Conservation (phyloP, 163 green algal species). For the Chlorella variabilis region DNA sequence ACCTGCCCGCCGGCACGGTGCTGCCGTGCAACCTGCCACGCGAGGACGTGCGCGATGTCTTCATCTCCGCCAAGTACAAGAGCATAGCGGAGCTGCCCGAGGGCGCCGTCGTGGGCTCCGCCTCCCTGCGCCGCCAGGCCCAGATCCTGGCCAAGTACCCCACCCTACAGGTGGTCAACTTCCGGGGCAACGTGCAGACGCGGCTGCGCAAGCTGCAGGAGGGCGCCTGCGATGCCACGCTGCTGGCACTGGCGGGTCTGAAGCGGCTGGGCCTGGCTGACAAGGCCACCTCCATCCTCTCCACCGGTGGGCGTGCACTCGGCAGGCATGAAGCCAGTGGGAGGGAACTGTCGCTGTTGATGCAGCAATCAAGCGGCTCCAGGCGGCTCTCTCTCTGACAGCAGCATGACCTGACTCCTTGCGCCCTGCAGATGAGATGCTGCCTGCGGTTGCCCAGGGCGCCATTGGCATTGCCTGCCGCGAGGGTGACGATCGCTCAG, state of each 20-base stretch:
- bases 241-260: conserved; percentile 95
- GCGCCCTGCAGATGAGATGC: conserved; percentile 90
- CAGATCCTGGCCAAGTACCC: conserved; percentile 97
- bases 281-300: conserved; percentile 91
- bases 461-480: conserved; percentile 94
- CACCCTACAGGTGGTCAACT: conserved; percentile 90
- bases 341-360: neutral
- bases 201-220: conserved; percentile 96
- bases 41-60: conserved; percentile 98
- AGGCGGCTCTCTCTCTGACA: no score
- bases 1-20: conserved; percentile 94
- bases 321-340: neutral
- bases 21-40: conserved; percentile 97
- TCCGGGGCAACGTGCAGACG: conserved; percentile 99
- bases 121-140: conserved; percentile 90
- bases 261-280: conserved; percentile 95
- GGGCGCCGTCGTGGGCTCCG: conserved; percentile 89
- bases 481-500: conserved; percentile 71
- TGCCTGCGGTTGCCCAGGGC: conserved; percentile 95
- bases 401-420: no score
- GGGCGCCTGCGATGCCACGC: conserved; percentile 88
- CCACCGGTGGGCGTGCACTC: conserved; percentile 1
- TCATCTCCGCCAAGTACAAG: conserved; percentile 82
- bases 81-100: conserved; percentile 89
- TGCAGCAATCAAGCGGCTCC: no score